phyloP scores from a whole-genome alignment of 305 asterid genomes.

The Euphrasia arctica region DNA sequence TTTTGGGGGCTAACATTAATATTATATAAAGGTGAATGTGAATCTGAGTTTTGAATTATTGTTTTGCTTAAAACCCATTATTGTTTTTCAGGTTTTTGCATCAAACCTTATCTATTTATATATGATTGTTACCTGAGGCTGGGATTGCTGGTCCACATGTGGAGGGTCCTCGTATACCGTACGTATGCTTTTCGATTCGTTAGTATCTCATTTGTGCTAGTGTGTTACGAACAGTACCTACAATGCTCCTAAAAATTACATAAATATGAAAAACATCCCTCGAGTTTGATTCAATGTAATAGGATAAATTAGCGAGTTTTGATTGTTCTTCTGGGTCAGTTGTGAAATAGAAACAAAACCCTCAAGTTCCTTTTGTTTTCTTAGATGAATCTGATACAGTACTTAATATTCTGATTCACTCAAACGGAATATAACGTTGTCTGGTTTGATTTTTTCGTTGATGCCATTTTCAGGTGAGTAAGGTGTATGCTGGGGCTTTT shows the following conservation, averaged over 20 bases:
- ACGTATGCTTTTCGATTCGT: background rate
- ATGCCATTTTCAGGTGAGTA: conserved; percentile 2
- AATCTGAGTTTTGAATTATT: background rate
- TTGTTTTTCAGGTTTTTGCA: conserved; percentile 8
- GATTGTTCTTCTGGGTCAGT: background rate
- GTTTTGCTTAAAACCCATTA: background rate
- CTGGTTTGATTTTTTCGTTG: background rate
- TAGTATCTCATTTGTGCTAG: background rate
- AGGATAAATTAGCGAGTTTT: background rate
- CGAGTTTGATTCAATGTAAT: background rate
- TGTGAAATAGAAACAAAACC: background rate
- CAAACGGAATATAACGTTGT: background rate
- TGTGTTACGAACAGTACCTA: no score
- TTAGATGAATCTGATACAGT: background rate
- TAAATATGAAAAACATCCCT: background rate
- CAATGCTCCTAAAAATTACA: no score
- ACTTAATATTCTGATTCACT: background rate
- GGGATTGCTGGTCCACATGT: conserved; percentile 8
- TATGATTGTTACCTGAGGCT: background rate
- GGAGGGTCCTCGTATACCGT: conserved; percentile 2
- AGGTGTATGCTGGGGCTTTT: background rate
- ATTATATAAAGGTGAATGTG: no score
- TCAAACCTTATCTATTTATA: conserved; percentile 3
- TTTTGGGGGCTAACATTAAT: no score
- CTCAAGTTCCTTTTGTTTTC: background rate